Evolutionary conservation across 108 stramenopile species (phyloP), one percentile per base, ranked within the genome.

Genomic region (Seminavis robusta): DNA sequence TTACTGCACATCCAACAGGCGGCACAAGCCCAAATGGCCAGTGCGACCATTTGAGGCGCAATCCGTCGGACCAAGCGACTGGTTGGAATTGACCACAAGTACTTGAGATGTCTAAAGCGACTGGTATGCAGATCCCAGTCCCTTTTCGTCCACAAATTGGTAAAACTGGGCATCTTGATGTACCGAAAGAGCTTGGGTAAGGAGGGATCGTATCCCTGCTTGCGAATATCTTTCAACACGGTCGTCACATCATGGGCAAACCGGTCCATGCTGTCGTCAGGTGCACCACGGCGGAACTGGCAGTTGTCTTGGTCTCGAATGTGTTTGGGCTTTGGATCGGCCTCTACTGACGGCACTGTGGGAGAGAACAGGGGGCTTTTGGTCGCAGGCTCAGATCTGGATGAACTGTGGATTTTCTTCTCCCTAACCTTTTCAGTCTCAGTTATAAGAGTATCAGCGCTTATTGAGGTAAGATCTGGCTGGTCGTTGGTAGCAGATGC

Each of bases 91-190:
- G 62, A 33, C 15, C 33, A 16, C 0, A 77, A 33, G 40, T 71
- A 59, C 1, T 71, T 30, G 16, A 81, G 26, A 45, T 74, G 71
- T 32, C 80, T 55, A 43, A 40, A 47, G 15, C 76, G 48, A 39
- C 52, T 56, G 33, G 51, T 63, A 37, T 81, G 80, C 30, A 43
- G 32, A 13, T 81, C 56, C 80, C 76, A 81, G 15, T 73, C 72
- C 16, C 44, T 16, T 46, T 11, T n/a, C 44, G 9, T 8, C 8
- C 8, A 46, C 16, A 59, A 47, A 46, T 61, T 60, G 0, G 59
- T 47, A 47, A 52, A 61, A 4, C 37, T 40, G 6, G 61, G 50
- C 3, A 43, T 46, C 3, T 26, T 45, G 26, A 43, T 34, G 33
- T 36, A 37, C 47, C 68, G 46, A 6, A 62, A 63, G 31, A 43